A percentile compares a stretch with the other conserved stretches of the same genome.
These are phyloP conservation scores for Solanum tarapatanum DNA, from an alignment of 257 asterid species.

Conservation along the genomic window DNA sequence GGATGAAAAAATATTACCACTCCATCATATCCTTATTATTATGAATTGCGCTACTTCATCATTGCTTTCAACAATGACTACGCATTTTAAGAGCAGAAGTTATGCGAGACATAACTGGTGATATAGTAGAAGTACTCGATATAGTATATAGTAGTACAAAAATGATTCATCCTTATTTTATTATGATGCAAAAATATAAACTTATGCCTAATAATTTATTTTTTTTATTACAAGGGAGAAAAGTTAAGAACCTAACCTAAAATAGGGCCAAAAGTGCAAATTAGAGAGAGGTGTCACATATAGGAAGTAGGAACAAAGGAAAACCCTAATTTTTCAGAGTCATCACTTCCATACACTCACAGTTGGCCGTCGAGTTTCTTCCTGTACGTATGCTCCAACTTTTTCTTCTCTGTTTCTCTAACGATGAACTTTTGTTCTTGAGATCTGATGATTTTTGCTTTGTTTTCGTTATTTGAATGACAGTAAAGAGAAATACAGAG, in stretches of 20 bases:
- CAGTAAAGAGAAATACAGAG: background rate
- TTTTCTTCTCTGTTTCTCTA: background rate
- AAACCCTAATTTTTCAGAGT: background rate
- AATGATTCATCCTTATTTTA: no score
- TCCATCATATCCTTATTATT: no score
- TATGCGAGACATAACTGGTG: background rate
- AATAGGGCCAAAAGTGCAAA: background rate
- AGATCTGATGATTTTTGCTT: background rate
- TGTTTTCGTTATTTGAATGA: background rate
- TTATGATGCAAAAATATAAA: no score
- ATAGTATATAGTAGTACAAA: no score
- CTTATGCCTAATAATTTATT: rapidly evolving
- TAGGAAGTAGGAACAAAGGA: background rate
- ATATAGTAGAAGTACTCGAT: rapidly evolving
- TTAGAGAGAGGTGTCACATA: background rate
- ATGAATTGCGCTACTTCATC: background rate
- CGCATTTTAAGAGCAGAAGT: background rate
- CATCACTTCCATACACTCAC: background rate
- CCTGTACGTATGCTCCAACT: background rate
- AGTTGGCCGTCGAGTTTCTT: background rate
- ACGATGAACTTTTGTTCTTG: background rate
- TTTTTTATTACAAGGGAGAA: background rate
- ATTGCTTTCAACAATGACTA: background rate
- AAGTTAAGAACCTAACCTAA: background rate
- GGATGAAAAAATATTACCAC: no score